A percentile compares a stretch with the other conserved stretches of the same genome.
Conservation (phyloP, 768 basidiomycete genomes). For the Hygrophorus russula region DNA sequence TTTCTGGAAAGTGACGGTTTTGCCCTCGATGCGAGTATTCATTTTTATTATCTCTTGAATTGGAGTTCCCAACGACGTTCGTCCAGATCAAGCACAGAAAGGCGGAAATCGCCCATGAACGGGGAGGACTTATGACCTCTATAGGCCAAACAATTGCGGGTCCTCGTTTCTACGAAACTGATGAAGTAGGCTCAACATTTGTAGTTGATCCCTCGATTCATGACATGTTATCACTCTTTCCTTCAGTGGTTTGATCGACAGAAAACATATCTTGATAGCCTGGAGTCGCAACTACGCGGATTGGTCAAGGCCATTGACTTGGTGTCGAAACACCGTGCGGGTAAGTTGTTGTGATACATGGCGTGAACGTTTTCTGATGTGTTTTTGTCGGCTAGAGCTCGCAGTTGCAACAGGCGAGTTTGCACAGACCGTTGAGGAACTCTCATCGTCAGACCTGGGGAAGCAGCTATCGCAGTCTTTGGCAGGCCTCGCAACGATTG, state of each 20-base stretch:
- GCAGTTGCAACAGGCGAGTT: slow-evolving; percentile 70
- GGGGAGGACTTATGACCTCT: slow-evolving; percentile 74
- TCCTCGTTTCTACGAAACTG: slow-evolving; percentile 78
- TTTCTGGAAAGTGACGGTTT: slow-evolving; percentile 95
- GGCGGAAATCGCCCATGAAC: slow-evolving; percentile 63
- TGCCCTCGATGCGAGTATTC: slow-evolving; percentile 63
- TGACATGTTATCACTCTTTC: slow-evolving; percentile 3
- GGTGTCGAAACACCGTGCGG: slow-evolving; percentile 74
- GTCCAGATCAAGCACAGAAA: slow-evolving; percentile 80
- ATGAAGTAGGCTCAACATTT: slow-evolving; percentile 42
- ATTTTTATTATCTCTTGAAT: not conserved
- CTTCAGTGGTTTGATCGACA: slow-evolving; percentile 88
- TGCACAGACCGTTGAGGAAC: slow-evolving; percentile 52
- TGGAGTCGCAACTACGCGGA: slow-evolving; percentile 82
- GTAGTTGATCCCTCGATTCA: not conserved
- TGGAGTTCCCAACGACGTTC: not conserved
- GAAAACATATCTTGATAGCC: slow-evolving; percentile 72
- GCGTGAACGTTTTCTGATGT: not conserved
- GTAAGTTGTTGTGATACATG: slow-evolving; percentile 23
- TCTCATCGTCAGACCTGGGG: slow-evolving; percentile 69
- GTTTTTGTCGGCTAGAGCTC: slow-evolving; percentile 38
- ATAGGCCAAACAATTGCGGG: slow-evolving; percentile 74
- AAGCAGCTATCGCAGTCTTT: slow-evolving; percentile 63
- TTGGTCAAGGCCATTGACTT: slow-evolving; percentile 80
- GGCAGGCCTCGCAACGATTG: slow-evolving; percentile 60